Conservation (phyloP, 2,329 filamentous ascomycete genomes). For the Sclerotinia glacialis region DNA sequence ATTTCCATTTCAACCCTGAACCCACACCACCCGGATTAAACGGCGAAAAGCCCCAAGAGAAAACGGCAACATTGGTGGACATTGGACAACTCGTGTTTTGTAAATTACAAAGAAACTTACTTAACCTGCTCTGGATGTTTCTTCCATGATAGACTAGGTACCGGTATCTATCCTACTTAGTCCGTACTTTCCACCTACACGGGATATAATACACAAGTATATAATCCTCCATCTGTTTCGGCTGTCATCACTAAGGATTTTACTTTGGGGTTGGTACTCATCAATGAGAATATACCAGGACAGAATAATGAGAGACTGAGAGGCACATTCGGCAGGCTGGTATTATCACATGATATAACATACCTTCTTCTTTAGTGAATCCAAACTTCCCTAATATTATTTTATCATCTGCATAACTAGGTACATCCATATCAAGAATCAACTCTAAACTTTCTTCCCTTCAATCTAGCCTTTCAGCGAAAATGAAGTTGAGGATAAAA, state of each 20-base stretch:
- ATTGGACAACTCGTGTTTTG: not conserved
- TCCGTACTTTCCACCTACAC: not conserved
- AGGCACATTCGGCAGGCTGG: not conserved
- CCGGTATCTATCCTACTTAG: no score
- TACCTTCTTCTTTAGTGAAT: not conserved
- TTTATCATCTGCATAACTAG: not conserved
- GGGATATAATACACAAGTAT: not conserved
- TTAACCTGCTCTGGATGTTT: not conserved
- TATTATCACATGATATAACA: not conserved
- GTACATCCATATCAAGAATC: not conserved
- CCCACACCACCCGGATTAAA: constrained; percentile 2
- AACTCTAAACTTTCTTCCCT: not conserved
- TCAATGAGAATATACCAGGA: no score
- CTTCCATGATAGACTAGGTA: not conserved
- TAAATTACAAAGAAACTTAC: not conserved
- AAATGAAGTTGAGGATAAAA: not conserved
- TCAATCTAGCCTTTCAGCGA: not conserved
- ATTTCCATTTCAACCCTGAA: not conserved
- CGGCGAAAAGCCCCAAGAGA: not conserved
- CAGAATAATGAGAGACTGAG: not conserved
- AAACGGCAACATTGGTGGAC: not conserved
- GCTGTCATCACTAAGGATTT: not conserved
- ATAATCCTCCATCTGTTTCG: no score
- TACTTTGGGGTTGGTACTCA: not conserved
- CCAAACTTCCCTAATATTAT: not conserved